Percentiles rank a stretch among this genome's conserved stretches.
Evolutionary conservation across 164 flowering plant genomes (phyloP).

Genomic region (Cinnamomum chago): DNA sequence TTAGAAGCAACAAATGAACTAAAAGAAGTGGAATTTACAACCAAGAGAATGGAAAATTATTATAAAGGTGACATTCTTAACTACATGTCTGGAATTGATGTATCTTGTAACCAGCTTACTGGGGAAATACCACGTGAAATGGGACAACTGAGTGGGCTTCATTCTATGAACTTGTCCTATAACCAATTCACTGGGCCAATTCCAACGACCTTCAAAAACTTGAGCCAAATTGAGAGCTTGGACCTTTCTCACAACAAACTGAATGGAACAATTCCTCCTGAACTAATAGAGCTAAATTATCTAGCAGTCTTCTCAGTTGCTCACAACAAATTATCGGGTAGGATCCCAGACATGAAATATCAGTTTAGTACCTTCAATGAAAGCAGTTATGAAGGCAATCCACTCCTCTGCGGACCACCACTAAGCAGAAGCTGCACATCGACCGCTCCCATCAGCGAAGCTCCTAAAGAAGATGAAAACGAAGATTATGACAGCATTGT

Average conservation of each 20-base stretch:
- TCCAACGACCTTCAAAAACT: constrained; percentile 13
- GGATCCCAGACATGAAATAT: not conserved
- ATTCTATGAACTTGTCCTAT: constrained; percentile 17
- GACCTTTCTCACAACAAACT: constrained; percentile 27
- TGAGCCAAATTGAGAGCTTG: constrained; percentile 20
- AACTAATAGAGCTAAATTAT: constrained; percentile 5
- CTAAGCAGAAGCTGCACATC: not conserved
- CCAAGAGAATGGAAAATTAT: not conserved
- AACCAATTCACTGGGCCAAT: constrained; percentile 15
- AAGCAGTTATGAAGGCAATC: constrained; percentile 6
- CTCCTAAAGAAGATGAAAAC: not conserved
- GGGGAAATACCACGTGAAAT: constrained; percentile 23
- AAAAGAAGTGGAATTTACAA: not conserved
- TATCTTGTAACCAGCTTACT: constrained; percentile 19
- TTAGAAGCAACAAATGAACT: not conserved
- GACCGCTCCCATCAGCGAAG: not conserved
- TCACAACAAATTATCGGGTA: not conserved
- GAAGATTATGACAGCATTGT: not conserved
- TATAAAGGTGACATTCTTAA: not conserved
- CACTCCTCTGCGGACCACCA: constrained; percentile 2
- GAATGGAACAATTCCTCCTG: constrained; percentile 23
- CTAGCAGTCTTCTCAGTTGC: constrained; percentile 13
- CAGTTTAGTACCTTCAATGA: not conserved
- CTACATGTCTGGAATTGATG: constrained; percentile 16
- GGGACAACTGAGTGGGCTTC: constrained; percentile 9